Conservation (phyloP, 495 filamentous ascomycete species). For the Penicillium dipodomyicola region DNA sequence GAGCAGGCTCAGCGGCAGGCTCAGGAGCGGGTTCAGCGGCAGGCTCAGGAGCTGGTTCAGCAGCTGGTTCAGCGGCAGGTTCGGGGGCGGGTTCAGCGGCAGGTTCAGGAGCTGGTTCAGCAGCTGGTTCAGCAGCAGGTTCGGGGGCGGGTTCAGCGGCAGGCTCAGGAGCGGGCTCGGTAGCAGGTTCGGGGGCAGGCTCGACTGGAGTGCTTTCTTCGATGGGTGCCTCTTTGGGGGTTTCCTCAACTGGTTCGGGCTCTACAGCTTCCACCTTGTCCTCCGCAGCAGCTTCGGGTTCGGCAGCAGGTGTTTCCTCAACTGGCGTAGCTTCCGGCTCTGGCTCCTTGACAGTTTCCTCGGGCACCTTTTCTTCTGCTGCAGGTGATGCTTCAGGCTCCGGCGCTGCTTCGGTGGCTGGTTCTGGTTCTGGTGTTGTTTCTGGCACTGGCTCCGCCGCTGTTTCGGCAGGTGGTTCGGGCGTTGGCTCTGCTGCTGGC, state of each 20-base stretch:
- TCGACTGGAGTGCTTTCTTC: slow-evolving; percentile 13
- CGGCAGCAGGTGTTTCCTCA: slow-evolving; percentile 12
- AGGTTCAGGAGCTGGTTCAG: slow-evolving; percentile 4
- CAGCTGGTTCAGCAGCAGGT: not conserved
- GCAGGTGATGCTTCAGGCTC: not conserved
- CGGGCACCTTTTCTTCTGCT: slow-evolving; percentile 2
- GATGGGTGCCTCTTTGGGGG: slow-evolving; percentile 10
- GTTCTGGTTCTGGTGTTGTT: not conserved
- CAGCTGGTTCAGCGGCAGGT: not conserved
- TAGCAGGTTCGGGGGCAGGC: slow-evolving; percentile 3
- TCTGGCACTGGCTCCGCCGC: not conserved
- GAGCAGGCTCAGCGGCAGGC: not conserved
- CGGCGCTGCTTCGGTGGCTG: not conserved
- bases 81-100: not conserved
- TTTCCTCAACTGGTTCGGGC: slow-evolving; percentile 11
- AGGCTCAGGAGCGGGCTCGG: slow-evolving; percentile 20
- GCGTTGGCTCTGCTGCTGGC: not conserved
- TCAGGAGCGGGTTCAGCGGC: slow-evolving; percentile 6
- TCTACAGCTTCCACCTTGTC: not conserved
- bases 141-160: slow-evolving; percentile 11
- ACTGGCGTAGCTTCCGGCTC: slow-evolving; percentile 5
- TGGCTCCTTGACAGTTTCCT: slow-evolving; percentile 7
- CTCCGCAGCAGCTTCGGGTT: slow-evolving; percentile 9
- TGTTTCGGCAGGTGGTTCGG: not conserved
- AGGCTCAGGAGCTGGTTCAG: slow-evolving; percentile 12